Evolutionary conservation across 441 rosid genomes (phyloP).

Genomic region (Daphne laureola): DNA sequence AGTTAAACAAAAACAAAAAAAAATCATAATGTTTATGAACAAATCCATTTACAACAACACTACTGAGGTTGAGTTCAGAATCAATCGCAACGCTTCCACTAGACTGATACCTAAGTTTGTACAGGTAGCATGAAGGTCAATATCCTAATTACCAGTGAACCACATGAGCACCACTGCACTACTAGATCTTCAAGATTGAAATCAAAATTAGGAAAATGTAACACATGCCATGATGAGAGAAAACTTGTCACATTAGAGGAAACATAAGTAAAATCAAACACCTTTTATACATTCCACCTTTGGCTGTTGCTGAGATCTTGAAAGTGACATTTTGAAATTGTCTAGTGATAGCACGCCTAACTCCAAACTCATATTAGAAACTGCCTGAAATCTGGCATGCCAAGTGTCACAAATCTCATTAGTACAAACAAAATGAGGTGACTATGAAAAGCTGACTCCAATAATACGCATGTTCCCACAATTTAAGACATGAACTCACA

Average conservation of each 20-base stretch:
- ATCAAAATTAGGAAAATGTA: too few species aligned
- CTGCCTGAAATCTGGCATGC: slow-evolving; percentile 58
- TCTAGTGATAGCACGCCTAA: slow-evolving; percentile 68
- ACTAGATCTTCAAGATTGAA: too few species aligned
- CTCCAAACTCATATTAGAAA: slow-evolving; percentile 61
- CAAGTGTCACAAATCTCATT: slow-evolving; percentile 3
- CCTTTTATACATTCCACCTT: slow-evolving; percentile 83
- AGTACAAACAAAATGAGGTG: slow-evolving; percentile 16
- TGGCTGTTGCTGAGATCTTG: slow-evolving; percentile 62
- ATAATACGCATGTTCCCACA: slow-evolving; percentile 12
- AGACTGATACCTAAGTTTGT: too few species aligned
- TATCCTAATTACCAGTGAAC: too few species aligned
- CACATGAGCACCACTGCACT: too few species aligned
- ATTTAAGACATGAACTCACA: slow-evolving; percentile 47
- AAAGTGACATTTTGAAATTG: slow-evolving; percentile 71
- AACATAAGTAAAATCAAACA: slow-evolving; percentile 8
- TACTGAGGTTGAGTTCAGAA: too few species aligned
- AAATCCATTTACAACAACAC: neutral
- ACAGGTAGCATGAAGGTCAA: too few species aligned
- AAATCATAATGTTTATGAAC: neutral
- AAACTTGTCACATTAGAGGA: too few species aligned
- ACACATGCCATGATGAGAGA: too few species aligned
- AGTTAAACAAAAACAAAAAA: too few species aligned
- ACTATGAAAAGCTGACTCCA: slow-evolving; percentile 11
- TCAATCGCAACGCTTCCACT: too few species aligned